These are phyloP conservation scores for Dipodascus albidus DNA, from an alignment of 805 yeast genomes.

Conservation along the genomic window DNA sequence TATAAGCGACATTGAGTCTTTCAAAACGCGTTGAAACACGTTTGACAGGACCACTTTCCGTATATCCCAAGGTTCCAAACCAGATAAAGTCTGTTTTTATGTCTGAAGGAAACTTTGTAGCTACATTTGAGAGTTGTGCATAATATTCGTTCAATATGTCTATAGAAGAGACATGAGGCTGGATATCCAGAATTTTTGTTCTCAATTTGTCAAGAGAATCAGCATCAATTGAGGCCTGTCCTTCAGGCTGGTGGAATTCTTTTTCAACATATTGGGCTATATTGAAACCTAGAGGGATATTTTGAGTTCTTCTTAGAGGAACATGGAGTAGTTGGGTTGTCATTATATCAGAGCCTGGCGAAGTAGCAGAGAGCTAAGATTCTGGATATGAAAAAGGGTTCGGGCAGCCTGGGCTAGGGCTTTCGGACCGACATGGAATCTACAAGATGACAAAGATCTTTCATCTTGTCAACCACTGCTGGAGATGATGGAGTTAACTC, in stretches of 20 bases:
- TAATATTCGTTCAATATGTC: conserved; percentile 11
- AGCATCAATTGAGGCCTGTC: conserved; percentile 31
- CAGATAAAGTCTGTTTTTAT: conserved; percentile 48
- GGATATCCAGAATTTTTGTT: conserved; percentile 13
- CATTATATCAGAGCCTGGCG: too few relatives aligned
- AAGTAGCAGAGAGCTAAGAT: too few relatives aligned
- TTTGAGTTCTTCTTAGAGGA: conserved; percentile 39
- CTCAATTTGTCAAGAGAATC: conserved; percentile 19
- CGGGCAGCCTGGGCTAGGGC: too few relatives aligned
- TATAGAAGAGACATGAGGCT: conserved; percentile 6
- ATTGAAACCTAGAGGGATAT: conserved; percentile 30
- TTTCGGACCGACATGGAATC: too few relatives aligned
- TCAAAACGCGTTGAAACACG: conserved; percentile 47
- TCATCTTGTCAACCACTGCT: too few relatives aligned
- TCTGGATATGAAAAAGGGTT: too few relatives aligned
- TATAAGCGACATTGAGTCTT: conserved; percentile 49
- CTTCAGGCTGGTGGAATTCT: conserved; percentile 36
- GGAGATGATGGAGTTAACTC: too few relatives aligned
- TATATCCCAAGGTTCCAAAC: conserved; percentile 56
- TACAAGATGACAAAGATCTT: too few relatives aligned
- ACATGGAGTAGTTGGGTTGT: conserved; percentile 34
- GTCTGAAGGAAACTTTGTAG: conserved; percentile 51
- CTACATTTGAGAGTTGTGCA: conserved; percentile 10
- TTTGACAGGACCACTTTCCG: conserved; percentile 37
- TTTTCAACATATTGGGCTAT: conserved; percentile 35